phyloP scores from a whole-genome alignment of 306 rosid species.

The Cajanus cajan region DNA sequence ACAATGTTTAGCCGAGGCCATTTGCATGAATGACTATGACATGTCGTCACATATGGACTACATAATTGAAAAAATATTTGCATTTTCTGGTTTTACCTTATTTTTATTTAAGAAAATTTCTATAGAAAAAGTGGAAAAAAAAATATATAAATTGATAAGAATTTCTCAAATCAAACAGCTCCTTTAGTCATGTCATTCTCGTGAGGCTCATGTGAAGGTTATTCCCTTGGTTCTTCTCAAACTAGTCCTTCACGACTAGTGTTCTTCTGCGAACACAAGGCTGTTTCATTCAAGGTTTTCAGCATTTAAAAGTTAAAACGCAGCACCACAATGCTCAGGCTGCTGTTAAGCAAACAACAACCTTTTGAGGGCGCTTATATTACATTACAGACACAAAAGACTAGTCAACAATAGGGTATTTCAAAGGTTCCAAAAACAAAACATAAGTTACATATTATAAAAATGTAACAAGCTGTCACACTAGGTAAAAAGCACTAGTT shows the following conservation, averaged over 20 bases:
- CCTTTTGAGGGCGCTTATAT: not conserved
- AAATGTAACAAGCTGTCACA: not conserved
- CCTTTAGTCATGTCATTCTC: not conserved
- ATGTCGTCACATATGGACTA: not conserved
- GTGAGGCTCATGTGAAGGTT: not conserved
- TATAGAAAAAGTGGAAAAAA: too few relatives aligned
- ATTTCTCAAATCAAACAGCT: not conserved
- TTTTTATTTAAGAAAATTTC: too few relatives aligned
- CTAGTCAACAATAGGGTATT: not conserved
- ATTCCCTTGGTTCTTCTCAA: not conserved
- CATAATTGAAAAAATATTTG: too few relatives aligned
- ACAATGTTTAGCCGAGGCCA: not conserved
- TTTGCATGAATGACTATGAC: not conserved
- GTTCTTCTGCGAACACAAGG: not conserved
- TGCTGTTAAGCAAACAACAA: not conserved
- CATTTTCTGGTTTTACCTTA: too few relatives aligned
- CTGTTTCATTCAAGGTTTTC: not conserved
- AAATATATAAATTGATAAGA: too few relatives aligned
- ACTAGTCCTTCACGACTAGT: not conserved
- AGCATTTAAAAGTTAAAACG: not conserved
- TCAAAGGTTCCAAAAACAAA: not conserved
- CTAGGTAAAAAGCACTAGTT: not conserved
- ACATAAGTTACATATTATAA: not conserved
- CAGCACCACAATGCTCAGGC: not conserved
- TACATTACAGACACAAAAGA: not conserved